Evolutionary conservation across 768 basidiomycete genomes (phyloP), one percentile per base, ranked within the genome.

Genomic region (Calvatia gigantea): DNA sequence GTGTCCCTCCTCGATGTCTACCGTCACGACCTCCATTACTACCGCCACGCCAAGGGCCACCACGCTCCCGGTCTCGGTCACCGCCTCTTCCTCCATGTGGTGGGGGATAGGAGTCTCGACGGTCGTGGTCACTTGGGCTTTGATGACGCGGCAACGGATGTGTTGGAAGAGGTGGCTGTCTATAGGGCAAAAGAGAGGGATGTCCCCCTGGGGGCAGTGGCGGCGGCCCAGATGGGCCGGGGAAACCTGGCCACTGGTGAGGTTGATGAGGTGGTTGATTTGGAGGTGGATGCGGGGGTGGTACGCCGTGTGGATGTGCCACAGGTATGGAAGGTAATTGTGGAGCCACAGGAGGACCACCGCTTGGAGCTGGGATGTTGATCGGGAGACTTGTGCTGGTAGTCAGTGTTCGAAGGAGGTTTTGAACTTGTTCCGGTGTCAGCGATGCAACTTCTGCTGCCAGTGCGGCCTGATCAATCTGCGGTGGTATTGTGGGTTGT

Each of bases 391-490:
- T 75, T 48, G 72, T 41, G n/a, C n/a, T n/a, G 11, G 46, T 70
- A 1, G 78, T 74, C 15, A 91, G 73, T 0, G 85, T 77, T 32
- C 79, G 78, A 11, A 91, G 70, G 69, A 91, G 81, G 45, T 79
- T 68, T 58, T 87, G 84, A 33, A 91, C 82, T 65, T 91, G 89
- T 46, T 88, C 89, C 0, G 87, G 87, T 2, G 87, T 88, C 14
- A 91, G 77, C 32, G 83, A 75, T 5, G 89, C 85, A 5, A 91
- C 82, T 62, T 89, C 85, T 4, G 85, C 82, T 6, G 85, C 84
- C 35, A 92, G 77, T 15, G 79, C 77, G 12, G 79, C 70, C 17
- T 80, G 72, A 38, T 64, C 60, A 15, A 59, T 37, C n/a, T 43
- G 39, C 7, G 58, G 35, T 2, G 60, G 59, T 17, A 43, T 53